Percentiles rank a stretch among this genome's conserved stretches.
Conservation (phyloP, 495 filamentous ascomycete genomes). For the Lindgomyces ingoldianus region DNA sequence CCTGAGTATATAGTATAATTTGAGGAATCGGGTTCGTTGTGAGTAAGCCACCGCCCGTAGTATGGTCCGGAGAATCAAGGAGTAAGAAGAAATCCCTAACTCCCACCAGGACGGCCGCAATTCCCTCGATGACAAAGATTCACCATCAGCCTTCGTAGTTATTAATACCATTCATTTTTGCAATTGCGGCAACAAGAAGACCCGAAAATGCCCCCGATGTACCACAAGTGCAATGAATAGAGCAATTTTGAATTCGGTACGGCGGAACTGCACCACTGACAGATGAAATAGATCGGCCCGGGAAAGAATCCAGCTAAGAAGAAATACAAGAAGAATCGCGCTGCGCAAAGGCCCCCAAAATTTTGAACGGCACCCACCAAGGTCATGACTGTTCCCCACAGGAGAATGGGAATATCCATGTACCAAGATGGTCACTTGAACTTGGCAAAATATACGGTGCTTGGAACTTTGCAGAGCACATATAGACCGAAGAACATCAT, state of each 20-base stretch:
- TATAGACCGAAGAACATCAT: slow-evolving; percentile 23
- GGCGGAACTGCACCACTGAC: slow-evolving; percentile 25
- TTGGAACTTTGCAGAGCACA: slow-evolving; percentile 23
- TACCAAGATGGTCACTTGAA: slow-evolving; percentile 21
- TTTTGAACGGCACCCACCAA: slow-evolving; percentile 15
- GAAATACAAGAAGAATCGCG: slow-evolving; percentile 28
- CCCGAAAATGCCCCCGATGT: slow-evolving; percentile 26
- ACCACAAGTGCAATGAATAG: slow-evolving; percentile 24
- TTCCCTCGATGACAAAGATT: slow-evolving; percentile 27
- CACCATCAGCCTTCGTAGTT: slow-evolving; percentile 20
- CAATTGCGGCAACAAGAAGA: slow-evolving; percentile 18
- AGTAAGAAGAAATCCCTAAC: slow-evolving; percentile 21
- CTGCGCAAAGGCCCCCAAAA: slow-evolving; percentile 22
- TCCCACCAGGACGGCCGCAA: slow-evolving; percentile 17
- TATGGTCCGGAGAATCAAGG: slow-evolving; percentile 21
- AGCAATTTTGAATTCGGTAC: slow-evolving; percentile 21
- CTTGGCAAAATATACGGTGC: slow-evolving; percentile 16
- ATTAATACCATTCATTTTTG: slow-evolving; percentile 23
- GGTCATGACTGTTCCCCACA: slow-evolving; percentile 29
- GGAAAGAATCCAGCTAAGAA: slow-evolving; percentile 27
- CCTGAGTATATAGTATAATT: not conserved
- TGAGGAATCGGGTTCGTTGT: slow-evolving; percentile 10
- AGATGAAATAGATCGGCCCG: slow-evolving; percentile 21
- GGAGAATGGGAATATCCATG: slow-evolving; percentile 18
- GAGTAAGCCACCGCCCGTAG: slow-evolving; percentile 15